Evolutionary conservation across 2,329 filamentous ascomycete genomes (phyloP), one percentile per base, ranked within the genome.

Genomic region (Emericellopsis atlantica): DNA sequence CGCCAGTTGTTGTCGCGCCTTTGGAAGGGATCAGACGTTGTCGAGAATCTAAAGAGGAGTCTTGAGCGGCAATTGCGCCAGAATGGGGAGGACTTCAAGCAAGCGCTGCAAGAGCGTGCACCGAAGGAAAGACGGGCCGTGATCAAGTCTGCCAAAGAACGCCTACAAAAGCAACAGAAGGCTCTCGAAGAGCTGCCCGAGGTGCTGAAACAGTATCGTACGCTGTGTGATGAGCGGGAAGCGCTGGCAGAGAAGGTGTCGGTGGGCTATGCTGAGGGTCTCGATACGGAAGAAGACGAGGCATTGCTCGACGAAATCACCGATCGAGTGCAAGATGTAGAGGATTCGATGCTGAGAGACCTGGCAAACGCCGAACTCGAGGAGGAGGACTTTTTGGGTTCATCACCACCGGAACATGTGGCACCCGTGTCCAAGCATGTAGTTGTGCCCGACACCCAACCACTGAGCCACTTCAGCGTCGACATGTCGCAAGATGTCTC

Each of bases 211-310:
- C 55, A 58, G 3, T 70, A 69, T 43, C 57, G 58, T 36, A 50
- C 57, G 3, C 53, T 76, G 11, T 57, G 57, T 33, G 54, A 55
- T 14, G 63, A 67, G 45, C 63, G 64, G 36, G 66, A 76, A 43
- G 51, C 57, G 6, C 53, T 77, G 18, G 59, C 70, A 1, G 54
- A 64, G 37, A 58, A 63, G 39, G 65, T 77, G 38, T 61, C 63
- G 4, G 58, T 69, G 43, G 67, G 67, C 1, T 78, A 75, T 45
- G 64, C 62, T 12, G 62, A 71, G 9, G 65, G 65, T 21, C 51
- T 68, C 12, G 66, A 76, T 37, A 76, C 68, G 1, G 65, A 69
- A 3, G 65, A 69, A 9, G 69, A 73, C 18, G 72, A 77, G 48
- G 50, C 54, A 29, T 62, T 59, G 33, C 55, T 76, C 8, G 70